Base-by-base conservation (phyloP, 371 early-diverging fungal species). In the Mucor piriformis region DNA sequence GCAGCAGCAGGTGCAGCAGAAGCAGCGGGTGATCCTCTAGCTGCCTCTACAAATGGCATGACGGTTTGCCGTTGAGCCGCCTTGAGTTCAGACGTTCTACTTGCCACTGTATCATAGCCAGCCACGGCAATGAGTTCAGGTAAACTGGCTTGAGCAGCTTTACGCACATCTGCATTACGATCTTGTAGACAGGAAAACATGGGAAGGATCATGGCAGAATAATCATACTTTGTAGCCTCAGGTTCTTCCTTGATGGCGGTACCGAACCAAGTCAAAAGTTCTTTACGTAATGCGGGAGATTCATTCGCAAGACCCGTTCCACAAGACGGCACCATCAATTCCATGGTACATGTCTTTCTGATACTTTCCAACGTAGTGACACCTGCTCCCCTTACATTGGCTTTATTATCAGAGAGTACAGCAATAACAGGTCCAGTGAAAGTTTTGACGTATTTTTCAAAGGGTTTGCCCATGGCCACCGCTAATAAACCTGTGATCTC, bases 161-260 rank as follows among this genome's bases (percentile, higher is more conserved):
- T 96, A 56, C 98, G 85, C 11, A 96, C 96, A 25, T 95, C 96
- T 0, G 83, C 81, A 63, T 87, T 92, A 25, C 92, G 86, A 62
- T 97, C 97, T 67, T 93, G 93, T 50, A 96, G 63, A 59, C 94
- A 94, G 3, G 83, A 74, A 13, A 97, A 73, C 11, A 90, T 63
- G 10, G 94, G 87, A 21, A 83, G 73, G 6, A 93, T 76, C 13
- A 96, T 63, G 0, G 80, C 67, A 4, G 78, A 63, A 27, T 92
- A 68, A 53, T 95, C 94, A 2, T 86, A 80, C 8, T 63, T 51
- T 2, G 72, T 42, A 4, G 65, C 63, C 25, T 52, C 55, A 0
- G 62, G 54, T 18, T 73, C 73, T 33, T 70, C 71, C 3, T 70
- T 76, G 8, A 86, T 62, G 3, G 74, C 74, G 3, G 87, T 89